These are phyloP conservation scores for Hypoxylon sp. DNA, from an alignment of 2,329 filamentous ascomycete genomes.

Conservation along the genomic window DNA sequence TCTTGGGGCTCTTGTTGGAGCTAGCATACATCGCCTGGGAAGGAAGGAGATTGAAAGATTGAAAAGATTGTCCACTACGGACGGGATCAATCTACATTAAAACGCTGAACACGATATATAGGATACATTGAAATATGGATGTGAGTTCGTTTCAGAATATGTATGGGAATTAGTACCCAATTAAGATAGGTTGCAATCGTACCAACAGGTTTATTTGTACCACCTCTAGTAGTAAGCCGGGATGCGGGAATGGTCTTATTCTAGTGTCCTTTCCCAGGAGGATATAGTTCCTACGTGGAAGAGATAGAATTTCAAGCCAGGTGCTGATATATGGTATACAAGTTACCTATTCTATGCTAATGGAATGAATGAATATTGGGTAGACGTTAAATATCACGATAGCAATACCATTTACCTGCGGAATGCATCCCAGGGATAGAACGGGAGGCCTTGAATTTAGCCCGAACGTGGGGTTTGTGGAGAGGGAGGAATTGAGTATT, in stretches of 20 bases:
- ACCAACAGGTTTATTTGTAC: constrained; percentile 32
- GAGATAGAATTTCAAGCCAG: not conserved
- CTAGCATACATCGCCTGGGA: constrained; percentile 37
- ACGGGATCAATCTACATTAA: constrained; percentile 9
- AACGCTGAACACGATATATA: constrained; percentile 21
- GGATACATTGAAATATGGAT: constrained; percentile 27
- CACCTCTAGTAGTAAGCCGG: constrained; percentile 5
- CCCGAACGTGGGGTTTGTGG: constrained; percentile 24
- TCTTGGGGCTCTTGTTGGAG: constrained; percentile 21
- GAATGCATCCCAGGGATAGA: not conserved
- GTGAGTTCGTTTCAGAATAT: constrained; percentile 40
- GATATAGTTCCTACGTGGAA: constrained; percentile 3
- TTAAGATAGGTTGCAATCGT: constrained; percentile 21
- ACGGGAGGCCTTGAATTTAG: constrained; percentile 7
- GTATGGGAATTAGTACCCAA: constrained; percentile 22
- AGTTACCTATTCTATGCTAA: not conserved
- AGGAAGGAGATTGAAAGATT: constrained; percentile 13
- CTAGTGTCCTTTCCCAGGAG: constrained; percentile 4
- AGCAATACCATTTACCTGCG: not conserved
- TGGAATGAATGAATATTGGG: not conserved
- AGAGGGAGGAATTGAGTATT: constrained; percentile 13
- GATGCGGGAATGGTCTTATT: constrained; percentile 4
- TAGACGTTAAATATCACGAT: not conserved
- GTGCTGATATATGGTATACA: not conserved
- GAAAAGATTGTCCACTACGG: constrained; percentile 5